Base-by-base conservation (phyloP, 2,329 filamentous ascomycete species). In the Ceratocystis lukuohia region DNA sequence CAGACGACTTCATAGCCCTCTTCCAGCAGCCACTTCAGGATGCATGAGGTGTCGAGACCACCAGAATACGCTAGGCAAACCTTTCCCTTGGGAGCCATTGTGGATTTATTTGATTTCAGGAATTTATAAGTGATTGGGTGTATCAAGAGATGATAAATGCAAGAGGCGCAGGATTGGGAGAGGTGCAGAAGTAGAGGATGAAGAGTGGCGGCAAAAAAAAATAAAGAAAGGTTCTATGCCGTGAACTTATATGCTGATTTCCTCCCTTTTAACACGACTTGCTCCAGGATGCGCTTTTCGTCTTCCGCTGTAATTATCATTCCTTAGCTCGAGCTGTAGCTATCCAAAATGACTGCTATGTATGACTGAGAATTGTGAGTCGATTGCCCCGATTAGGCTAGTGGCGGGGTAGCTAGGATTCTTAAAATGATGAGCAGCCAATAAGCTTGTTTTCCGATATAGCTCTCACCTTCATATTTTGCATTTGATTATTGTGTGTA, bases 31-130 rank as follows among this genome's bases (percentile, higher is more conserved):
- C 74, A 79, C 68, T 72, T 73, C 25, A 78, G 71, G 67, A 79
- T 79, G 5, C 73, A 75, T 30, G 73, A 75, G 64, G 77, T 79
- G 68, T 79, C 76, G 20, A 79, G 74, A 62, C 76, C 77, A 74
- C 66, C 66, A 15, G 67, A 68, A 50, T 68, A 68, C 41, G 67
- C 67, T 8, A 68, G 61, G 57, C 67, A 68, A 33, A 68, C 67
- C 64, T 68, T 68, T 64, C 67, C 67, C 61, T 68, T 68, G 44
- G 67, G 48, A 63, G 48, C 63, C 66, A 68, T 67, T 62, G 44
- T 67, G 10, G 41, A 28, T 30, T 44, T 15, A 7, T 45, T 25
- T 28, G 48, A 53, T 12, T 12, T 3, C 20, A 41, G n/a, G 28
- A 30, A 30, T 53, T 10, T n/a, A 30, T 17, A 7, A 17, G 1